Evolutionary conservation across 2,329 filamentous ascomycete species (phyloP).

Genomic region (Tolypocladium paradoxum): DNA sequence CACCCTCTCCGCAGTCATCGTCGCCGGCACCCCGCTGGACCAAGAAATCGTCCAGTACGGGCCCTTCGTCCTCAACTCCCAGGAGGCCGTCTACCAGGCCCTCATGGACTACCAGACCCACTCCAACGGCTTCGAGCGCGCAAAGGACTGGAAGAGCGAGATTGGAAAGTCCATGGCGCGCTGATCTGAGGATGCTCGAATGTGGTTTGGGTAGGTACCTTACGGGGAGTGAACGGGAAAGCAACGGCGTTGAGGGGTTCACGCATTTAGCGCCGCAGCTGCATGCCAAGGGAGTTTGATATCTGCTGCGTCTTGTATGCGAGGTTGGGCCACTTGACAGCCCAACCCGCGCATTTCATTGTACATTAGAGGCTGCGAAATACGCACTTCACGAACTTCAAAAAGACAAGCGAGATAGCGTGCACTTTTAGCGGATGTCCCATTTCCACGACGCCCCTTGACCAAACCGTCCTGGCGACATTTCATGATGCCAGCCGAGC

Average conservation of each 20-base stretch:
- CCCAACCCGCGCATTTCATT: neutral
- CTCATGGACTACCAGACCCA: slow-evolving; percentile 64
- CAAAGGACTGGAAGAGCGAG: slow-evolving; percentile 69
- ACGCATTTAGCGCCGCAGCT: neutral
- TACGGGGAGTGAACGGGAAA: neutral
- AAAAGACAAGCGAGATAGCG: neutral
- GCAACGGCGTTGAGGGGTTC: neutral
- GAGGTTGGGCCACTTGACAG: neutral
- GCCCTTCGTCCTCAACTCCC: slow-evolving; percentile 66
- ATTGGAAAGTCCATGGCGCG: slow-evolving; percentile 67
- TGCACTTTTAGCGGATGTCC: neutral
- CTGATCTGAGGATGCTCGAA: slow-evolving; percentile 7
- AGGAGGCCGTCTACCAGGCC: slow-evolving; percentile 66
- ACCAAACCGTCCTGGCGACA: neutral
- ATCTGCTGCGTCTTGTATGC: neutral
- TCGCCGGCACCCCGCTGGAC: slow-evolving; percentile 70
- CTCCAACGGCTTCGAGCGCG: slow-evolving; percentile 71
- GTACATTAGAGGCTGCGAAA: neutral
- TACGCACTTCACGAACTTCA: neutral
- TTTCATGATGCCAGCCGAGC: neutral
- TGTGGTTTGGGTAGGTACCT: neutral
- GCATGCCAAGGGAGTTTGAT: neutral
- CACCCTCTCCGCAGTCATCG: slow-evolving; percentile 37
- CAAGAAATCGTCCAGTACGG: slow-evolving; percentile 77
- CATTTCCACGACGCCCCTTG: neutral